Evolutionary conservation across 2,329 filamentous ascomycete species (phyloP), one percentile per base, ranked within the genome.

Genomic region (Exophiala dermatitidis): DNA sequence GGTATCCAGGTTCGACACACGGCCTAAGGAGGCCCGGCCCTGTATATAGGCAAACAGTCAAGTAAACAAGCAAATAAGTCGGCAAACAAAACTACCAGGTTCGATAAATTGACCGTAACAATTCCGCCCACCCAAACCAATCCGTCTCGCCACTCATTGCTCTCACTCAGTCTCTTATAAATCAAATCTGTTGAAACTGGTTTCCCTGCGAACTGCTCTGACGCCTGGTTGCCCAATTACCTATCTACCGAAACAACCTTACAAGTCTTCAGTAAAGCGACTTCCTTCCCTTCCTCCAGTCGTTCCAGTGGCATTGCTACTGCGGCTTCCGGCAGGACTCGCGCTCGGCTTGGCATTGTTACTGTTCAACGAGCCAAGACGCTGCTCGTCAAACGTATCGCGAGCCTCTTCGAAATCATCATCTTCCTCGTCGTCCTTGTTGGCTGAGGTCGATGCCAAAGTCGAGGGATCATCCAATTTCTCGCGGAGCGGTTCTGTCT

Each of bases 361-460:
- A 19, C 54, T 47, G n/a, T 48, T n/a, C 40, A 53, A 43, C 38
- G 46, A 38, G 46, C 45, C 46, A 38, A 54, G 50, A 8, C 46
- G 38, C 12, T 62, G 40, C 53, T 64, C 51, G 28, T 59, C 56
- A 30, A 64, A 64, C 1, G 54, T 62, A 42, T 64, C 62, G 28
- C 62, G 41, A 2, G 62, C 58, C 52, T 64, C 62, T 42, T 64
- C 62, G 31, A 60, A 60, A 31, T 64, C 56, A 10, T 60, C 58
- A 44, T 58, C 38, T 12, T 41, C 38, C 12, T 41, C 12, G 9
- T 41, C 38, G 19, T 41, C 51, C 52, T 48, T 19, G 53, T 58
- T 7, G 48, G 44, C 53, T 46, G 56, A 48, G 2, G 53, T 57
- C 12, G 54, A 54, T 7, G 54, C 50, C 9, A 19, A 19, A 19